phyloP scores from a whole-genome alignment of 2,329 filamentous ascomycete species.

The Metarhizium rileyi region DNA sequence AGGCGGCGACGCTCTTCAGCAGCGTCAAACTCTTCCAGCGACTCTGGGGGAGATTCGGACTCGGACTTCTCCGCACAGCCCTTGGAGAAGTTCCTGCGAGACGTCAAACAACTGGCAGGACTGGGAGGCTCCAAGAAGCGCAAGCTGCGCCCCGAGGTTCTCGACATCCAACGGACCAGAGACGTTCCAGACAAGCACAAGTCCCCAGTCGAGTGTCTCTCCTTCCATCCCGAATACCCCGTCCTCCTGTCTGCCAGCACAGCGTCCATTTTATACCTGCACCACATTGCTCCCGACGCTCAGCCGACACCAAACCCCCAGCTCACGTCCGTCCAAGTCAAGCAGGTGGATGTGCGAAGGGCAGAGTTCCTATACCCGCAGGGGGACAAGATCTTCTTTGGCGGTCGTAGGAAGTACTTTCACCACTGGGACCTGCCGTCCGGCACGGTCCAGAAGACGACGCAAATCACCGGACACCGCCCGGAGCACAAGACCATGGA shows the following conservation, averaged over 20 bases:
- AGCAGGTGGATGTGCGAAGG: conserved; percentile 71
- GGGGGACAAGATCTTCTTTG: conserved; percentile 76
- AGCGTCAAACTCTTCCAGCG: conserved; percentile 38
- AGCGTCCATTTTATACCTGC: conserved; percentile 75
- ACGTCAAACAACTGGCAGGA: conserved; percentile 57
- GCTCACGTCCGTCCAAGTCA: conserved; percentile 81
- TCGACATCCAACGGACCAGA: conserved; percentile 83
- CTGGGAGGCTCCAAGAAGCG: conserved; percentile 46
- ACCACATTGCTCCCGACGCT: conserved; percentile 73
- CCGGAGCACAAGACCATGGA: conserved; percentile 89
- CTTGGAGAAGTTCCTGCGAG: conserved; percentile 69
- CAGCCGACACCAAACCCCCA: conserved; percentile 76
- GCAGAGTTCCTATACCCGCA: conserved; percentile 67
- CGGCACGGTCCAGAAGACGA: conserved; percentile 74
- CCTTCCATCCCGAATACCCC: conserved; percentile 82
- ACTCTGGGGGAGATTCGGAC: conserved; percentile 48
- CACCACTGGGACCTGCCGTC: conserved; percentile 86
- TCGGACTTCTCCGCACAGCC: conserved; percentile 60
- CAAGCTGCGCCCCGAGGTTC: conserved; percentile 73
- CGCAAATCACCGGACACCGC: conserved; percentile 62
- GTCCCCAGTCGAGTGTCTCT: conserved; percentile 71
- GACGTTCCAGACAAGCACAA: conserved; percentile 74
- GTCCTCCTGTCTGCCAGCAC: conserved; percentile 84
- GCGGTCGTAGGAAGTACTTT: conserved; percentile 82
- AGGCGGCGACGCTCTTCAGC: conserved; percentile 42